Evolutionary conservation across 73 alveolate species (phyloP), one percentile per base, ranked within the genome.

Genomic region (Stentor coeruleus): DNA sequence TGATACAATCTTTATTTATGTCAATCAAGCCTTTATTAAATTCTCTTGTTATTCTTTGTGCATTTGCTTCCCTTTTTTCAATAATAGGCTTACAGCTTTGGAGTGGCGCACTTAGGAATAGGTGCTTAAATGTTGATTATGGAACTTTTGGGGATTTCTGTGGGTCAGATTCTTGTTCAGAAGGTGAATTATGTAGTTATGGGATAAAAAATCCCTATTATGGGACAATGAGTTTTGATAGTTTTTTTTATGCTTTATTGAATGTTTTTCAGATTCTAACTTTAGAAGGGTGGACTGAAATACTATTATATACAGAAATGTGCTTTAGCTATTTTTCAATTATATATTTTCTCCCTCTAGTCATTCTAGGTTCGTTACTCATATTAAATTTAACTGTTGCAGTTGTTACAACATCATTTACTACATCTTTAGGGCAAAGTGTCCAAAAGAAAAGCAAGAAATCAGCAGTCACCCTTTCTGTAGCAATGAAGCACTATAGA

Each of bases 81-180:
- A 89, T 95, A 3, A 98, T 97, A 33, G 99, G 99, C 26, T 38
- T 89, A 14, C 94, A 96, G 81, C 90, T 97, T 84, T 97, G 94
- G 91, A 84, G 89, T 73, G 99, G 99, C 0, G 77, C 88, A 59
- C 87, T 95, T 37, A 84, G 82, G 58, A 84, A 93, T 39, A 76
- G 98, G 80, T 96, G 99, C 59, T 88, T 96, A 80, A 74, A 74
- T 58, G 59, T 84, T 11, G 87, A 82, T 58, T 86, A 84, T 66
- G 99, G 87, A 49, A 6, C 20, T 28, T 11, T 66, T 66, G 79
- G 37, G 91, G 28, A 88, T 90, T 30, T 89, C 72, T 60, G 90
- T 81, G 74, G 81, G 74, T 15, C 84, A 82, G 75, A 88, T 95
- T 75, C 81, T 89, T 57, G 87, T 73, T 58, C 89, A 76, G 91